A percentile compares a stretch with the other conserved stretches of the same genome.
Conservation (phyloP, 1,139 yeast genomes). For the Geotrichum carabidarum region DNA sequence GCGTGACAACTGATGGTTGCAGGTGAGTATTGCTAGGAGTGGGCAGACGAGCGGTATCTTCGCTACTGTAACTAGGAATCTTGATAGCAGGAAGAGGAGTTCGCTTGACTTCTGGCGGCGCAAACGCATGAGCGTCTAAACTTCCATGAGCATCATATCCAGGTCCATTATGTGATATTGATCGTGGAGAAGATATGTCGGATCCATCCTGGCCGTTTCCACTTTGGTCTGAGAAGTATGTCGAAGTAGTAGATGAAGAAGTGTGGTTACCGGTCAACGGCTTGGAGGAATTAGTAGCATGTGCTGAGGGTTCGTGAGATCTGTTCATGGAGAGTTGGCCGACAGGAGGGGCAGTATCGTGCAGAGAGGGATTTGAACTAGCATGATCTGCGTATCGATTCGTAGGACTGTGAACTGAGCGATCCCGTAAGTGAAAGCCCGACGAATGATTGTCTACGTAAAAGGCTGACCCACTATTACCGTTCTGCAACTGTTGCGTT, state of each 20-base stretch:
- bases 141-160: neutral
- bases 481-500: neutral
- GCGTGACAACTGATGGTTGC: slow-evolving; percentile 17
- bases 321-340: neutral
- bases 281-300: neutral
- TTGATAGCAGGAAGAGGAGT: neutral
- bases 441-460: neutral
- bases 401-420: neutral
- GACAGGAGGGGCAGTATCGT: neutral
- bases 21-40: slow-evolving; percentile 9
- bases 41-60: neutral
- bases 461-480: neutral
- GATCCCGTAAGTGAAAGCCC: neutral
- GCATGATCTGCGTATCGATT: neutral
- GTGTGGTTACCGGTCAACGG: neutral
- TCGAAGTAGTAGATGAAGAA: slow-evolving; percentile 6
- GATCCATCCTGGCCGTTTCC: slow-evolving; percentile 4
- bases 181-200: slow-evolving; percentile 6
- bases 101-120: neutral
- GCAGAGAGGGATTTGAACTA: neutral
- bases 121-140: neutral
- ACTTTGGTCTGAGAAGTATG: slow-evolving; percentile 7
- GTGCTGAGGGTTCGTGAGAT: neutral
- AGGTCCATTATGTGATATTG: neutral
- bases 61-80: neutral